phyloP scores from a whole-genome alignment of 2,329 filamentous ascomycete genomes.

The Trichophyton benhamiae region DNA sequence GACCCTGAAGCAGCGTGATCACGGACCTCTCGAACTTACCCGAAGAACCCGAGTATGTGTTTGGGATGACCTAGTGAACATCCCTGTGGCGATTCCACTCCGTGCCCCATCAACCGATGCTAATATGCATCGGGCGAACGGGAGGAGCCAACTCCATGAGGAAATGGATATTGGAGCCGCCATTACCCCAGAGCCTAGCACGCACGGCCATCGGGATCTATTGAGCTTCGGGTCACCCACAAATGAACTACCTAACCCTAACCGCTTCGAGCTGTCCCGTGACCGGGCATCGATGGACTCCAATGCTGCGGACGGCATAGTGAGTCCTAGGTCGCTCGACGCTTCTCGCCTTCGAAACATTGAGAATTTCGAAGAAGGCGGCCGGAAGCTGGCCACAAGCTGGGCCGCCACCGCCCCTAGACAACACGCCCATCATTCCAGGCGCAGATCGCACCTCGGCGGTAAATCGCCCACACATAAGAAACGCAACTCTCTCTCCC shows the following conservation, averaged over 20 bases:
- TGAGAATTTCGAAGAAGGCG: slow-evolving; percentile 20
- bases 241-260: slow-evolving; percentile 58
- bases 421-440: slow-evolving; percentile 18
- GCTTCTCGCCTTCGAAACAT: slow-evolving; percentile 21
- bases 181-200: slow-evolving; percentile 40
- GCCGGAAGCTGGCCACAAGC: slow-evolving; percentile 26
- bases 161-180: slow-evolving; percentile 83
- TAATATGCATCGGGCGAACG: slow-evolving; percentile 50
- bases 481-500: slow-evolving; percentile 31
- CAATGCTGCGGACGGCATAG: slow-evolving; percentile 17
- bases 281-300: slow-evolving; percentile 28
- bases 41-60: slow-evolving; percentile 83
- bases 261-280: slow-evolving; percentile 56
- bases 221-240: slow-evolving; percentile 48
- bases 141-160: slow-evolving; percentile 45
- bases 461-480: slow-evolving; percentile 14
- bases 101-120: slow-evolving; percentile 74
- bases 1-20: slow-evolving; percentile 81
- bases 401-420: slow-evolving; percentile 28
- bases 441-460: slow-evolving; percentile 13
- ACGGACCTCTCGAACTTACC: slow-evolving; percentile 86
- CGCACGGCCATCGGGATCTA: slow-evolving; percentile 48
- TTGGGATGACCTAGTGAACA: slow-evolving; percentile 95
- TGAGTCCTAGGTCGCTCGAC: slow-evolving; percentile 26
- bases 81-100: slow-evolving; percentile 87